A percentile compares a stretch with the other conserved stretches of the same genome.
phyloP scores from a whole-genome alignment of 345 rosid species.

The Mercurialis annua region DNA sequence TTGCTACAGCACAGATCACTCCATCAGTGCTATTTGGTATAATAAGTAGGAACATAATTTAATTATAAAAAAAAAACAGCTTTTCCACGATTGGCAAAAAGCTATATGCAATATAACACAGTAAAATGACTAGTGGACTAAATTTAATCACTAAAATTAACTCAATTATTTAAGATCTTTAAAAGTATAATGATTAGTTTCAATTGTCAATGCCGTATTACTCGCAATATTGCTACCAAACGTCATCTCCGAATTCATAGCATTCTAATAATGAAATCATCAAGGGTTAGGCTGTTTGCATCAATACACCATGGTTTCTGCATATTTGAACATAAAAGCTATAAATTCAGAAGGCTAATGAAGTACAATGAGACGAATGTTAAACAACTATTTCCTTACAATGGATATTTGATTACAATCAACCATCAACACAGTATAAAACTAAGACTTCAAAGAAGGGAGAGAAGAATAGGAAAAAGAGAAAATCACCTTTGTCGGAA shows the following conservation, averaged over 20 bases:
- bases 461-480: not conserved
- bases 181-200: not conserved
- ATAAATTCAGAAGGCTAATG: not conserved
- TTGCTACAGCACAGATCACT: not conserved
- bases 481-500: constrained; percentile 78
- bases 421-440: not conserved
- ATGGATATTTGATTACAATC: not conserved
- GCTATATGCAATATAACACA: not conserved
- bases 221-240: not conserved
- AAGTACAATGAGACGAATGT: not conserved
- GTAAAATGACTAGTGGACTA: not conserved
- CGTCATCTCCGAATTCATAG: not conserved
- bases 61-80: not conserved
- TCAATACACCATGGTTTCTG: not conserved
- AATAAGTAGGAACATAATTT: not conserved
- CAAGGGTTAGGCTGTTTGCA: not conserved
- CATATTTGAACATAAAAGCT: not conserved
- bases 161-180: not conserved
- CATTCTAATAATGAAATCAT: not conserved
- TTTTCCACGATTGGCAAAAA: not conserved
- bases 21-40: not conserved
- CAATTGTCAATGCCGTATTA: not conserved
- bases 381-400: not conserved
- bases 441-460: not conserved
- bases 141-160: not conserved